Base-by-base conservation (phyloP, 306 rosid species). In the Luffa aegyptiaca region DNA sequence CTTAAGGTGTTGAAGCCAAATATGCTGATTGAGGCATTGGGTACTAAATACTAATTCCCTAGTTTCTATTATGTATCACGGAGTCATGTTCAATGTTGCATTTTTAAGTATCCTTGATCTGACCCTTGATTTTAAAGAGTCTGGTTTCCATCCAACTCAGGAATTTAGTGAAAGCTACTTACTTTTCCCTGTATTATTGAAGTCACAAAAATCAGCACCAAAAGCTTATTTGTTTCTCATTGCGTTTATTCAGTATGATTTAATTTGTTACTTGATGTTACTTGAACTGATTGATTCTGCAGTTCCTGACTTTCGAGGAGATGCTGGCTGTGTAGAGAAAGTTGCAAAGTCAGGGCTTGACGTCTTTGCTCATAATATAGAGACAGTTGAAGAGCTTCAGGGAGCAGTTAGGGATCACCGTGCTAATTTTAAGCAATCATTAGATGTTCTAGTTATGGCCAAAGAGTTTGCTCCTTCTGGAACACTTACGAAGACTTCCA, bases 261-360 rank as follows among this genome's bases (percentile, higher is more conserved):
- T 31, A 41, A 42, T 72, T 86, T 76, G 62, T 36, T 5, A 36
- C 75, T 39, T 85, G 72, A 82, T 57, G 33, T 17, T 68, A 36
- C 59, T 62, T 81, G 78, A 36, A 20, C 55, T 52, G 8, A 72
- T 86, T 83, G 84, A 45, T 79, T 77, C 68, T 82, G 72, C 79
- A 96, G 99, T 93, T 87, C 99, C 99, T 78, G 99, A 96, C 84
- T 96, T 96, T 80, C 93, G 86, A 85, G 99, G 99, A 89, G 91
- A 96, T 79, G 48, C 87, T 21, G 76, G 84, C 44, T 93, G 96
- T 82, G 93, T 96, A 41, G 91, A 89, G 87, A 90, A 80, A 87
- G 97, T 96, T 82, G 91, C 99, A 53, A 89, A 79, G 69, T 96
- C 99, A 16, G 99, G 99, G 62, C 80, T 96, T 79, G 98, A 96